Evolutionary conservation across 2,329 filamentous ascomycete species (phyloP), one percentile per base, ranked within the genome.

Genomic region (Penicillium sp.): DNA sequence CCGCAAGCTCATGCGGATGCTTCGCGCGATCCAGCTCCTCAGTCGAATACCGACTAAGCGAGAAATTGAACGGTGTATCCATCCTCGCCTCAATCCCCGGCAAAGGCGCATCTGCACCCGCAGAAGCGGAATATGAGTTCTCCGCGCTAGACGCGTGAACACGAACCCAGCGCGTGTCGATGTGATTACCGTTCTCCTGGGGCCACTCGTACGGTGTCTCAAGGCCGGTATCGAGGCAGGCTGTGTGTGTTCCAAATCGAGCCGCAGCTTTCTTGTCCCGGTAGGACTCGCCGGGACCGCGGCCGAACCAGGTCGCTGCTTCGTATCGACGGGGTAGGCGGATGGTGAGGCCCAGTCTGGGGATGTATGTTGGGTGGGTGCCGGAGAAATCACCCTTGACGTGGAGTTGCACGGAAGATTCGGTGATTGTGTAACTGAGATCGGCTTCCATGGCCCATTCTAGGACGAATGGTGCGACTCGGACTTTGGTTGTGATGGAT

Each of bases 151-250:
- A 62, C 17, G 60, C 67, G 30, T 58, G 62, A 15, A 61, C 69
- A 12, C 76, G 75, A 3, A 90, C 74, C 84, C 86, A 90, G 7
- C 85, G 79, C 0, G 84, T 85, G 37, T 86, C 86, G 58, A 85
- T 85, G 15, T 86, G 80, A 72, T 91, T 91, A 0, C 87, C 86
- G 56, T 84, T 86, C 68, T 91, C 89, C 71, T 91, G 89, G 0
- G 89, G 89, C 24, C 87, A 86, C 19, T 91, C 89, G 68, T 90
- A 90, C 0, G 80, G 78, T 0, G 83, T 82, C 70, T 85, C 83
- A 28, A 91, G 79, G 0, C 83, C 80, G 0, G 24, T 49, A 6
- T 55, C 42, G 24, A 63, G n/a, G 15, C 58, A 42, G 4, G 80
- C 78, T 1, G 88, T 76, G 0, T 80, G 86, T 44, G 85, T 78